Evolutionary conservation across 768 basidiomycete species (phyloP), one percentile per base, ranked within the genome.

Genomic region (Podaxis sp.): DNA sequence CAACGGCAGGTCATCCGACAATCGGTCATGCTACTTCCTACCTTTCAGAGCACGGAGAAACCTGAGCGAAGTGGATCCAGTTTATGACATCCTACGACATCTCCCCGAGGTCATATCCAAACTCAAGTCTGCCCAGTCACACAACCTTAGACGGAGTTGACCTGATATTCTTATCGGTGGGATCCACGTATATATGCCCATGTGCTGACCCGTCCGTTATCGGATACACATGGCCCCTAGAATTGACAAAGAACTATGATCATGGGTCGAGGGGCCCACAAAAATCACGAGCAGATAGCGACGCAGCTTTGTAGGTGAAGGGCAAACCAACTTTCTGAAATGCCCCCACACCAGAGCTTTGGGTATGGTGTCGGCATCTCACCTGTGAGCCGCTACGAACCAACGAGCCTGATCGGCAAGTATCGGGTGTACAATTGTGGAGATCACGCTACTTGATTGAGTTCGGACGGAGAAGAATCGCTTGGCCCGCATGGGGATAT

Each of bases 401-500:
- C 15, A 46, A 19, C 43, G 15, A 46, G n/a, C 19, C 43, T n/a
- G 43, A 17, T n/a, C 19, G 33, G 33, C 13, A 43, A n/a, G 7
- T 19, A 46, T 46, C 49, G 49, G 13, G 11, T 11, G 24, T 12
- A 50, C 27, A 36, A 46, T 37, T 55, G 27, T 61, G 60, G 52
- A 61, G 29, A 61, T 61, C 53, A 22, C 47, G 29, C 4, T 25
- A 15, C 60, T 47, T 33, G 52, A 61, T 61, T 24, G n/a, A 22
- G 24, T 9, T 51, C 29, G 38, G 27, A 46, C 37, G 12, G 37
- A 27, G 38, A 61, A 46, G 25, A 37, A 29, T 46, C 13, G 53
- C 60, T 61, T 46, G 47, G 49, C 12, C 60, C 46, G 40, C 41
- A 61, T 55, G 60, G 60, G 43, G 60, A 43, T 61, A 61, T 13